Base-by-base conservation (phyloP, 495 filamentous ascomycete species). In the Penicillium silybi region DNA sequence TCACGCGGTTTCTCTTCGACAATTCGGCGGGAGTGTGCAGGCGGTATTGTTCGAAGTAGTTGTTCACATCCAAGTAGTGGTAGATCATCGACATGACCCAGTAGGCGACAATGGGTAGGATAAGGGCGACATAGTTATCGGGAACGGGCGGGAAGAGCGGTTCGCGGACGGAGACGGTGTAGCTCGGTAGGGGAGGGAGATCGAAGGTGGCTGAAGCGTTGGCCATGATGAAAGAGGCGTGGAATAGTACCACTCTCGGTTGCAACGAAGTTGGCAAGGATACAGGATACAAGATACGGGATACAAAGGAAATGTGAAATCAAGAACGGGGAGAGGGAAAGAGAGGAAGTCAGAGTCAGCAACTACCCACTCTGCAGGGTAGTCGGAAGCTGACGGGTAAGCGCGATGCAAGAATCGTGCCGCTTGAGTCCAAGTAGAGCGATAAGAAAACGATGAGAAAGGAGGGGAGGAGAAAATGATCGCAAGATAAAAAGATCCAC, bases 1-100 rank as follows among this genome's bases (percentile, higher is more conserved):
- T 80, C 41, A 89, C 92, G 58, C 87, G 89, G 70, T 97, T 97
- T 51, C 92, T 79, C 68, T 89, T 87, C 16, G 85, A 65, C 47
- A 96, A 80, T 62, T 96, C 92, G 44, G 87, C 89, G 23, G 92
- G 91, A 0, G 92, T 96, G 76, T 96, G 92, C 39, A 97, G 74
- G 45, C 92, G 85, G 72, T 96, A 95, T 57, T 91, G 80, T 27
- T 89, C 82, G 63, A 93, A 92, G 37, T 89, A 78, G 65, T 93
- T 86, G 65, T 85, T 82, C 42, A 83, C 71, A 71, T 96, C 92
- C 61, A 97, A 79, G 54, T 83, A 64, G 72, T 96, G 90, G 73
- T 93, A 98, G 62, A 93, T 68, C 66, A 88, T 71, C n/a, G 91
- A 96, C 37, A 95, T 59, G 25, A 70, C 72, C 92, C 93, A 97